phyloP scores from a whole-genome alignment of 1,284 basidiomycete species.

The Fomitopsis schrenkii region DNA sequence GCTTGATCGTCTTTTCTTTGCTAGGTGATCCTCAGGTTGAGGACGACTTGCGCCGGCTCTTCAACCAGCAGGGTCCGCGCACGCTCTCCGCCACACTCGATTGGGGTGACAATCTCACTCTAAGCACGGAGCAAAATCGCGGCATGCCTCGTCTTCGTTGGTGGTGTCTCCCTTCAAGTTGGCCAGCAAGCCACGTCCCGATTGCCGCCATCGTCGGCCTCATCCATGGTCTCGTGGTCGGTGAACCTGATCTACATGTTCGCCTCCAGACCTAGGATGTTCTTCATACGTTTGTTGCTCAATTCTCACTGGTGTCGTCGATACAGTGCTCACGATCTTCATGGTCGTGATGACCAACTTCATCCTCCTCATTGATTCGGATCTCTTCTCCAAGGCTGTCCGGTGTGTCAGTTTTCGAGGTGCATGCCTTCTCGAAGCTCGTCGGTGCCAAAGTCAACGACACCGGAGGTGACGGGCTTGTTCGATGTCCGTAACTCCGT shows the following conservation, averaged over 20 bases:
- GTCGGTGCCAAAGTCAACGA: slow-evolving; percentile 81
- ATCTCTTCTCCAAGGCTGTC: slow-evolving; percentile 75
- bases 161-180: slow-evolving; percentile 88
- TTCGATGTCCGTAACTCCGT: slow-evolving; percentile 79
- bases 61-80: too few species aligned
- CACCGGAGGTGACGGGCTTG: slow-evolving; percentile 66
- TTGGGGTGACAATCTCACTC: too few species aligned
- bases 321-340: slow-evolving; percentile 73
- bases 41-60: too few species aligned
- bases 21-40: too few species aligned
- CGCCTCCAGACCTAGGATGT: slow-evolving; percentile 66
- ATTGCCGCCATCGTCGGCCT: slow-evolving; percentile 85
- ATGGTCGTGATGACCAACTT: slow-evolving; percentile 86
- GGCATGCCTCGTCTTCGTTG: slow-evolving; percentile 93
- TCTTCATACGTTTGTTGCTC: neutral
- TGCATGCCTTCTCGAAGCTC: slow-evolving; percentile 61
- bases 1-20: too few species aligned
- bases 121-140: too few species aligned
- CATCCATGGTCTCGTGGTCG: slow-evolving; percentile 66
- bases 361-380: slow-evolving; percentile 87
- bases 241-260: slow-evolving; percentile 76
- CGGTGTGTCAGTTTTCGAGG: slow-evolving; percentile 71
- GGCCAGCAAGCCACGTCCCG: slow-evolving; percentile 81
- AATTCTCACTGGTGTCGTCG: neutral
- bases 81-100: too few species aligned